A percentile compares a stretch with the other conserved stretches of the same genome.
Conservation (phyloP, 768 basidiomycete genomes). For the Cyathus striatus region DNA sequence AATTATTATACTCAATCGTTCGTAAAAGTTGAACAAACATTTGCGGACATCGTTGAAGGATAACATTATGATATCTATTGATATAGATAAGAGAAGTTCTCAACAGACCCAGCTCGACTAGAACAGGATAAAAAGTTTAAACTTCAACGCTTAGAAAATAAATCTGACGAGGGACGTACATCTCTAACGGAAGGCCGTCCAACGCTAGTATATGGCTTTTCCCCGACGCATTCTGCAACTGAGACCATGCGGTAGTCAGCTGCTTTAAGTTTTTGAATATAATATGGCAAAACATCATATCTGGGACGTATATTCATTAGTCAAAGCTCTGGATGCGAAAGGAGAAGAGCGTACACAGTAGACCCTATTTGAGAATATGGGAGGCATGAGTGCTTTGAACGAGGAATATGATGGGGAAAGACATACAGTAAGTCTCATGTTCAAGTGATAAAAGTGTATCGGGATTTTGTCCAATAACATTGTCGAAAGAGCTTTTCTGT, state of each 20-base stretch:
- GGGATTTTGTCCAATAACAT: conserved; percentile 11
- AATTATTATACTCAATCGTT: too few species aligned
- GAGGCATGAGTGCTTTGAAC: neutral
- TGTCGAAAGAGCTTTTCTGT: conserved; percentile 15
- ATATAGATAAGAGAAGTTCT: too few species aligned
- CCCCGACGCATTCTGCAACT: conserved; percentile 24
- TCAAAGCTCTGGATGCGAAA: neutral
- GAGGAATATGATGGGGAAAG: neutral
- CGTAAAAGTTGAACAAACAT: too few species aligned
- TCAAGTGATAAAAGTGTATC: conserved; percentile 21
- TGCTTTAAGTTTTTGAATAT: conserved; percentile 16
- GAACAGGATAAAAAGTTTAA: too few species aligned
- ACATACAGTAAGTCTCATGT: conserved; percentile 18
- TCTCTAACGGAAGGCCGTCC: conserved; percentile 12
- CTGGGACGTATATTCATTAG: conserved; percentile 4
- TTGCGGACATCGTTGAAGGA: too few species aligned
- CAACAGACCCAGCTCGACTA: too few species aligned
- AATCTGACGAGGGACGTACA: conserved; percentile 11
- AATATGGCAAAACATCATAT: conserved; percentile 21
- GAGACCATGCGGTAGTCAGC: conserved; percentile 25
- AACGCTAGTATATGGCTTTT: conserved; percentile 19
- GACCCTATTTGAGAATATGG: neutral
- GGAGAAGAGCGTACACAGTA: neutral
- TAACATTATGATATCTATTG: too few species aligned
- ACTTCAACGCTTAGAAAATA: too few species aligned